Evolutionary conservation across 345 rosid species (phyloP).

Genomic region (Hirschfeldia incana): DNA sequence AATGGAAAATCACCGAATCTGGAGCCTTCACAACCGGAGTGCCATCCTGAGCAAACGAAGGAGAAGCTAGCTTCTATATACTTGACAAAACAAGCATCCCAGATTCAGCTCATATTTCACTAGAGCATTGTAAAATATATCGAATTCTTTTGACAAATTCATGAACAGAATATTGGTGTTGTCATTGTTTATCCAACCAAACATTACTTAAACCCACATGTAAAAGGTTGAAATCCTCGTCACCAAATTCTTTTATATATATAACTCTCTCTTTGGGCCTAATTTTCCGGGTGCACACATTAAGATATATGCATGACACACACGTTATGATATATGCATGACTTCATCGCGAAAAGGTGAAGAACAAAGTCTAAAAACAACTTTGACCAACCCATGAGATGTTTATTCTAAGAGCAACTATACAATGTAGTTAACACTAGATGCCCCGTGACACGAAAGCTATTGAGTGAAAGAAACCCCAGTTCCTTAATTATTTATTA

Average conservation of each 20-base stretch:
- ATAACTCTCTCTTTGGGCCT: conserved; percentile 13
- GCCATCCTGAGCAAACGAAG: too few species aligned
- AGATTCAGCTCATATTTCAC: neutral
- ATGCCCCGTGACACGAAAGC: conserved; percentile 31
- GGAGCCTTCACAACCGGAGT: too few species aligned
- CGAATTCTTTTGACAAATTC: neutral
- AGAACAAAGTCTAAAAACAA: conserved; percentile 8
- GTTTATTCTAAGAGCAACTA: neutral
- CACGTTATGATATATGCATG: conserved; percentile 29
- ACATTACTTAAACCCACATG: neutral
- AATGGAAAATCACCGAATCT: too few species aligned
- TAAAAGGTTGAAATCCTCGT: conserved; percentile 21
- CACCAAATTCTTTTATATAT: conserved; percentile 16
- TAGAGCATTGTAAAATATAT: neutral
- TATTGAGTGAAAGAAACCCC: conserved; percentile 38
- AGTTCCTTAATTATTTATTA: conserved; percentile 1
- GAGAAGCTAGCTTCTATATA: too few species aligned
- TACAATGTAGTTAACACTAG: conserved; percentile 1
- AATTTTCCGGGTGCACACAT: neutral
- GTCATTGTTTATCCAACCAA: neutral
- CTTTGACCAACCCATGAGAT: conserved; percentile 17
- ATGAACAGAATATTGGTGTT: neutral
- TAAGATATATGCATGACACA: conserved; percentile 21
- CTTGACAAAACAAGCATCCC: neutral
- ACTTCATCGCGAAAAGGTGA: conserved; percentile 9